Base-by-base conservation (phyloP, 495 filamentous ascomycete species). In the Podospora comata region DNA sequence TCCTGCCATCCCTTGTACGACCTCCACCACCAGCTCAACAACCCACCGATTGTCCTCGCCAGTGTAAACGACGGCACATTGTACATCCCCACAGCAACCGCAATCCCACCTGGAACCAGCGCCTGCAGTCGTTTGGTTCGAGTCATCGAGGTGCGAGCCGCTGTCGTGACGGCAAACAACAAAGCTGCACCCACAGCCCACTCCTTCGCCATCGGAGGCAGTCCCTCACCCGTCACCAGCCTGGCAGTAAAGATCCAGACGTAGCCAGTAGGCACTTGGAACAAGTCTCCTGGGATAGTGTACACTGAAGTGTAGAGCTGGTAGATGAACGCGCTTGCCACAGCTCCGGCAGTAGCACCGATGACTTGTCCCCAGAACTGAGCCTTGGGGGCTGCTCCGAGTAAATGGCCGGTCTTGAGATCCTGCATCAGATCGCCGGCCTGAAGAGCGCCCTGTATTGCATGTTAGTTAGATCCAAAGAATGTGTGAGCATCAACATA, bases 381-480 rank as follows among this genome's bases (percentile, higher is more conserved):
- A 1, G 96, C 96, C 65, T 90, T 94, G 16, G 96, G 95, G 13
- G 92, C 87, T 9, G 95, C 95, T 16, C 93, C 93, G 3, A 99
- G 84, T 0, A 99, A 81, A 78, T 99, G 93, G 4, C 95, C 95
- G 0, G 95, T 97, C 78, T 99, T 99, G 39, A 99, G 86, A 75
- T 99, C 95, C 73, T 99, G 95, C 91, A 99, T 93, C 75, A 99
- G 88, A 76, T 99, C 95, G 15, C 95, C 95, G 3, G 95, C 96
- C 80, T 99, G 96, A 39, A 97, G 82, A 6, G 95, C 95, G 26
- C 94, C 95, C 62, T 92, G 89, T 74, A 92, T 88, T 32, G 53
- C 11, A 4, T 39, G 65, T 53, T 55, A 65, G 53, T 62, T 57
- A 26, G 16, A 20, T 4, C 6, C n/a, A 61, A 18, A 39, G 19